Conservation (phyloP, 1,284 basidiomycete genomes). For the Apiotrichum domesticum region DNA sequence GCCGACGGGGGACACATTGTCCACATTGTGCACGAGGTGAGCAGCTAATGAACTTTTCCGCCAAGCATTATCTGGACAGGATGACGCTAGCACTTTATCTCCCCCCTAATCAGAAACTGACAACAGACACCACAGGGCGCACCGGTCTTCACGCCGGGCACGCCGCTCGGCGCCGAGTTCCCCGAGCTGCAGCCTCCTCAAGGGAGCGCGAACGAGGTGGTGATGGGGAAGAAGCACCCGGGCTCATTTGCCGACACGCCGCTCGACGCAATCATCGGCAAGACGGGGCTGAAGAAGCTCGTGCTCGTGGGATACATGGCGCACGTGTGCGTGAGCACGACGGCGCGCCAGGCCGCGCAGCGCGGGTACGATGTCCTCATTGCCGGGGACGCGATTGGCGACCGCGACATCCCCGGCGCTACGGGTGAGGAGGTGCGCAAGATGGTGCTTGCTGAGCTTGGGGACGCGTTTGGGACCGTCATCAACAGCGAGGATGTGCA, state of each 20-base stretch:
- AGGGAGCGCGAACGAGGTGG: slow-evolving; percentile 10
- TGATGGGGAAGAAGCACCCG: slow-evolving; percentile 21
- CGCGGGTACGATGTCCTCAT: slow-evolving; percentile 23
- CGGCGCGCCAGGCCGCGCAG: slow-evolving; percentile 25
- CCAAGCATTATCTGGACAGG: too few species aligned
- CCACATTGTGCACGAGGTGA: slow-evolving; percentile 23
- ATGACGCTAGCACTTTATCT: too few species aligned
- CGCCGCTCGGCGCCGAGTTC: slow-evolving; percentile 24
- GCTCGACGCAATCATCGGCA: slow-evolving; percentile 18
- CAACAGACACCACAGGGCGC: slow-evolving; percentile 18
- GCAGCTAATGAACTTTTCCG: too few species aligned
- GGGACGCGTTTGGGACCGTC: slow-evolving; percentile 16
- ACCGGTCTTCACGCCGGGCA: slow-evolving; percentile 27
- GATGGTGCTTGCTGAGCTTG: slow-evolving; percentile 15
- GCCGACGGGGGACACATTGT: slow-evolving; percentile 15
- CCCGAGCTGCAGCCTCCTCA: slow-evolving; percentile 15
- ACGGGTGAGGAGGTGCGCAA: slow-evolving; percentile 13
- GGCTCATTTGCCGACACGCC: slow-evolving; percentile 26
- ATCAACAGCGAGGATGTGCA: slow-evolving; percentile 14
- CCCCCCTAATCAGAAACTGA: too few species aligned
- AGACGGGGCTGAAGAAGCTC: slow-evolving; percentile 19
- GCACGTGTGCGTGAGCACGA: slow-evolving; percentile 27
- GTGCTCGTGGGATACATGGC: slow-evolving; percentile 28
- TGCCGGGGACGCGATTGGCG: slow-evolving; percentile 23
- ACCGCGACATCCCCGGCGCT: slow-evolving; percentile 27